Evolutionary conservation across 2,329 filamentous ascomycete species (phyloP).

Genomic region (Eurotiales sp.): DNA sequence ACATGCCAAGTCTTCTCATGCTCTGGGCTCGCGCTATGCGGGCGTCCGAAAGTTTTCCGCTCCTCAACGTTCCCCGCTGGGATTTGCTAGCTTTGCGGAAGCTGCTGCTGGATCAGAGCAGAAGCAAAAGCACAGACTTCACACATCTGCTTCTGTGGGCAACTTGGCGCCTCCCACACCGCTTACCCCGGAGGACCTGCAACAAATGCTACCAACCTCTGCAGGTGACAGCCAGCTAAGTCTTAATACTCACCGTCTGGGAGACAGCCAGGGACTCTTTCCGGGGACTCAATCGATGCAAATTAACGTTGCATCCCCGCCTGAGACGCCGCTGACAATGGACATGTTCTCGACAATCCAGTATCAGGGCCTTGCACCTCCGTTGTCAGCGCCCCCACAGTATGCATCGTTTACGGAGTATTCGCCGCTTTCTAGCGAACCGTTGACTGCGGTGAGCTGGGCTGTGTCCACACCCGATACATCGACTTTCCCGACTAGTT

Average conservation of each 20-base stretch:
- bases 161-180: conserved; percentile 41
- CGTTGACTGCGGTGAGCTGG: conserved; percentile 41
- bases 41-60: conserved; percentile 45
- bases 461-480: conserved; percentile 41
- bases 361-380: conserved; percentile 35
- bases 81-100: conserved; percentile 44
- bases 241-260: conserved; percentile 28
- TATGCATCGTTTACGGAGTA: conserved; percentile 42
- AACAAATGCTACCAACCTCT: conserved; percentile 38
- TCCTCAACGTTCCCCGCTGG: conserved; percentile 46
- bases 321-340: conserved; percentile 38
- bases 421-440: conserved; percentile 33
- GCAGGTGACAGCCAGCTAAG: conserved; percentile 37
- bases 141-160: conserved; percentile 31
- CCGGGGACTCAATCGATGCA: conserved; percentile 38
- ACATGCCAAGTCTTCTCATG: conserved; percentile 45
- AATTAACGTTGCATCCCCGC: conserved; percentile 42
- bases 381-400: conserved; percentile 43
- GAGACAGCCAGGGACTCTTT: conserved; percentile 28
- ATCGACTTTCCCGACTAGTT: conserved; percentile 28
- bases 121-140: conserved; percentile 25
- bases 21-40: conserved; percentile 42
- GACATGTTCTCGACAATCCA: conserved; percentile 37
- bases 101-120: conserved; percentile 34
- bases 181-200: conserved; percentile 41